phyloP scores from a whole-genome alignment of 345 rosid genomes.

The Acer saccharum region DNA sequence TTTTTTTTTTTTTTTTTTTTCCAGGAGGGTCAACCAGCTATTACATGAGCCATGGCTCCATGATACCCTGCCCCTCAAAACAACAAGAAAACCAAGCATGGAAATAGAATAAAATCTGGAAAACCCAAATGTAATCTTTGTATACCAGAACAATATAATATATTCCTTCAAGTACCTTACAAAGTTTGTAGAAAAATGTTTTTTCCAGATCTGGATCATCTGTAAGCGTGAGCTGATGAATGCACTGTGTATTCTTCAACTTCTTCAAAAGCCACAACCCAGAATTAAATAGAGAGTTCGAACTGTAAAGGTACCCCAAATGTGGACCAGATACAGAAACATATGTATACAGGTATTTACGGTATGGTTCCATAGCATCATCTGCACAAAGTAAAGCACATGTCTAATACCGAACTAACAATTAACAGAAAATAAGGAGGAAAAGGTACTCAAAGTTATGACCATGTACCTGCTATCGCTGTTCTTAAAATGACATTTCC shows the following conservation, averaged over 20 bases:
- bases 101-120: neutral
- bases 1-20: too few relatives aligned
- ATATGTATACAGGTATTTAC: slow-evolving; percentile 65
- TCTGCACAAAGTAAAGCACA: slow-evolving; percentile 51
- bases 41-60: neutral
- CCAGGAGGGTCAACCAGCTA: neutral
- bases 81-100: neutral
- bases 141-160: neutral
- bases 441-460: slow-evolving; percentile 13
- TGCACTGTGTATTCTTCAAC: slow-evolving; percentile 81
- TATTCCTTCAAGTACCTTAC: slow-evolving; percentile 53
- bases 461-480: slow-evolving; percentile 72
- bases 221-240: slow-evolving; percentile 96
- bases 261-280: slow-evolving; percentile 94
- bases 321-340: slow-evolving; percentile 93
- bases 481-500: slow-evolving; percentile 90
- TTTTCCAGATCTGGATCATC: slow-evolving; percentile 78
- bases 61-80: neutral
- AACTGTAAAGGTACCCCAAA: slow-evolving; percentile 91
- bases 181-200: slow-evolving; percentile 85
- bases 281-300: slow-evolving; percentile 91
- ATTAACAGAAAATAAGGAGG: neutral
- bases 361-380: slow-evolving; percentile 81
- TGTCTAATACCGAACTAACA: slow-evolving; percentile 6
- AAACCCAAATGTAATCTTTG: neutral